These are phyloP conservation scores for Paralagenidium karlingii DNA, from an alignment of 352 stramenopile species.

Conservation along the genomic window DNA sequence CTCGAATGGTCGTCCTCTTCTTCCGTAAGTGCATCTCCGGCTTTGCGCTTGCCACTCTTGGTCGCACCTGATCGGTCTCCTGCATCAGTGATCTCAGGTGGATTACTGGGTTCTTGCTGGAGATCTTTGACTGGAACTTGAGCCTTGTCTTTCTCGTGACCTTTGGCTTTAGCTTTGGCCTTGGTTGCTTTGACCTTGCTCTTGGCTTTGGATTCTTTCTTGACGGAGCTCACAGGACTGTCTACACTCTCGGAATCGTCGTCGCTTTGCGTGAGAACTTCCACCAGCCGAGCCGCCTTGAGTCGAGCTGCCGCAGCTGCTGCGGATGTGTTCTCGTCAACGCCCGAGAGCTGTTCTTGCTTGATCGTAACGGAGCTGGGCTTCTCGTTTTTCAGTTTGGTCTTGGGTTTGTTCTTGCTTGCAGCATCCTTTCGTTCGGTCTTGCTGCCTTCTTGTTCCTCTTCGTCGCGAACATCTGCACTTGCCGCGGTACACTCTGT, in stretches of 20 bases:
- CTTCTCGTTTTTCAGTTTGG: not conserved
- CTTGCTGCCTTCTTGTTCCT: constrained; percentile 7
- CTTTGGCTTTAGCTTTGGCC: not conserved
- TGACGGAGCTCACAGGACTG: constrained; percentile 4
- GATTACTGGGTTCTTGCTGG: too few species aligned
- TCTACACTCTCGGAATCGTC: constrained; percentile 20
- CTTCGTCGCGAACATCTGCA: constrained; percentile 1
- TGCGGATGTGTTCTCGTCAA: too few species aligned
- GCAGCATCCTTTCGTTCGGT: constrained; percentile 3
- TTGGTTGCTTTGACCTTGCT: not conserved
- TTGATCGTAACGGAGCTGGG: too few species aligned
- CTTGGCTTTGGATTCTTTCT: constrained; percentile 2
- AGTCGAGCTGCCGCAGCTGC: constrained; percentile 25
- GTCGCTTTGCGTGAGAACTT: constrained; percentile 35
- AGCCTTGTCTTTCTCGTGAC: not conserved
- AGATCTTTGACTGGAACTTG: not conserved
- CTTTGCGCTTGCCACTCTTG: too few species aligned
- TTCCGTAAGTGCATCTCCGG: too few species aligned
- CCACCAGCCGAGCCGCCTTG: constrained; percentile 31
- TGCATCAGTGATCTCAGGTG: too few species aligned
- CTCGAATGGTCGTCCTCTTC: constrained; percentile 12
- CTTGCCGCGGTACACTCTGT: constrained; percentile 8
- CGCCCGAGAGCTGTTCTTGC: too few species aligned
- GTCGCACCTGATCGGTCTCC: too few species aligned
- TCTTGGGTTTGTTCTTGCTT: not conserved